Evolutionary conservation across 805 yeast genomes (phyloP).

Genomic region (Cyberlindnera euphorbiiphila): DNA sequence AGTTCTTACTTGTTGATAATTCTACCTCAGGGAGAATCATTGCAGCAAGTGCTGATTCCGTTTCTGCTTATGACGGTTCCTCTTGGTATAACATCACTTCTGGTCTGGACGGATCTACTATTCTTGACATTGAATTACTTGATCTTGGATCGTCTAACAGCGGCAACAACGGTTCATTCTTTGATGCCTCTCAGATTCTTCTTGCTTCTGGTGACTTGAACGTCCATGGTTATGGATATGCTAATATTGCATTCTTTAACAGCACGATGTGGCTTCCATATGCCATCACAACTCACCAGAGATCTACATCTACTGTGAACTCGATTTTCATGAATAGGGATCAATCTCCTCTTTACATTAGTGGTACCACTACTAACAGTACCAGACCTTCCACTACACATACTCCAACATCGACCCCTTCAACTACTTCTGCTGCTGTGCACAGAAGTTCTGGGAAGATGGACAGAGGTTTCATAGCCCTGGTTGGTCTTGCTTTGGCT

Average conservation of each 20-base stretch:
- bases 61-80: slow-evolving; percentile 41
- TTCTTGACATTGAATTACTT: slow-evolving; percentile 45
- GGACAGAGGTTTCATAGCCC: slow-evolving; percentile 59
- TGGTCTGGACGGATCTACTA: slow-evolving; percentile 31
- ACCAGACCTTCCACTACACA: slow-evolving; percentile 19
- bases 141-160: slow-evolving; percentile 31
- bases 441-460: slow-evolving; percentile 24
- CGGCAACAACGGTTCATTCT: slow-evolving; percentile 34
- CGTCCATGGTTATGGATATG: slow-evolving; percentile 48
- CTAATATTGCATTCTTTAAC: slow-evolving; percentile 60
- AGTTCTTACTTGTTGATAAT: slow-evolving; percentile 45
- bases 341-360: slow-evolving; percentile 29
- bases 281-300: slow-evolving; percentile 37
- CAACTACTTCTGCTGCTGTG: slow-evolving; percentile 11
- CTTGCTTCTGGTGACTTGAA: slow-evolving; percentile 55
- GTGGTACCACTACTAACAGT: slow-evolving; percentile 25
- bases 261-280: slow-evolving; percentile 69
- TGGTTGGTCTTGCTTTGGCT: slow-evolving; percentile 66
- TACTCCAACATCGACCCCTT: slow-evolving; percentile 20
- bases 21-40: slow-evolving; percentile 40
- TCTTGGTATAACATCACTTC: slow-evolving; percentile 44
- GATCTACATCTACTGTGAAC: slow-evolving; percentile 22
- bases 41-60: slow-evolving; percentile 37
- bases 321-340: slow-evolving; percentile 38
- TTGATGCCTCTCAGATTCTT: slow-evolving; percentile 43